A percentile compares a stretch with the other conserved stretches of the same genome.
phyloP scores from a whole-genome alignment of 345 rosid species.

The Luvunga scandens region DNA sequence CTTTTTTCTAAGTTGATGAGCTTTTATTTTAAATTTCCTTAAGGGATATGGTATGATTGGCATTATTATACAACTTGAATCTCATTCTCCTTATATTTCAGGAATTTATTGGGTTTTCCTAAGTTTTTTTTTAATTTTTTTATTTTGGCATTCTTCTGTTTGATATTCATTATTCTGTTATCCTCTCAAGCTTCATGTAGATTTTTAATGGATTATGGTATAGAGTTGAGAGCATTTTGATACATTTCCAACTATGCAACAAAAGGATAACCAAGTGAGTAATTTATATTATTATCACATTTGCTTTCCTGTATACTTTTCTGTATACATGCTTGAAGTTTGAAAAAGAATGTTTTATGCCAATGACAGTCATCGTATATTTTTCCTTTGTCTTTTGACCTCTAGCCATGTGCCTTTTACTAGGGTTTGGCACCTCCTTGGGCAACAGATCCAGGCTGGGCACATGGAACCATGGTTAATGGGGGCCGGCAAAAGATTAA shows the following conservation, averaged over 20 bases:
- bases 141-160: neutral
- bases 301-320: neutral
- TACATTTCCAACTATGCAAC: constrained; percentile 19
- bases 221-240: constrained; percentile 10
- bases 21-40: neutral
- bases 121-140: neutral
- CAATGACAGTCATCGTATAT: neutral
- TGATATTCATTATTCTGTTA: neutral
- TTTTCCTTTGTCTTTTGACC: neutral
- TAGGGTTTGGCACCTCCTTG: constrained; percentile 28
- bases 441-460: constrained; percentile 41
- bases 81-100: neutral
- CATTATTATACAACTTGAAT: neutral
- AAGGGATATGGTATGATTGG: neutral
- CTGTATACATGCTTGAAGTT: neutral
- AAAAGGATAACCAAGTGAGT: constrained; percentile 26
- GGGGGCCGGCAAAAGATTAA: constrained; percentile 33
- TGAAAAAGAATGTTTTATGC: neutral
- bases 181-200: neutral
- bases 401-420: neutral
- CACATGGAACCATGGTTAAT: constrained; percentile 41
- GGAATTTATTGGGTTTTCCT: neutral
- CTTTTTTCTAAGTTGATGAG: neutral
- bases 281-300: neutral
- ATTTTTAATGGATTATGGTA: constrained; percentile 13